Evolutionary conservation across 768 basidiomycete genomes (phyloP).

Genomic region (Mrakia blollopis): DNA sequence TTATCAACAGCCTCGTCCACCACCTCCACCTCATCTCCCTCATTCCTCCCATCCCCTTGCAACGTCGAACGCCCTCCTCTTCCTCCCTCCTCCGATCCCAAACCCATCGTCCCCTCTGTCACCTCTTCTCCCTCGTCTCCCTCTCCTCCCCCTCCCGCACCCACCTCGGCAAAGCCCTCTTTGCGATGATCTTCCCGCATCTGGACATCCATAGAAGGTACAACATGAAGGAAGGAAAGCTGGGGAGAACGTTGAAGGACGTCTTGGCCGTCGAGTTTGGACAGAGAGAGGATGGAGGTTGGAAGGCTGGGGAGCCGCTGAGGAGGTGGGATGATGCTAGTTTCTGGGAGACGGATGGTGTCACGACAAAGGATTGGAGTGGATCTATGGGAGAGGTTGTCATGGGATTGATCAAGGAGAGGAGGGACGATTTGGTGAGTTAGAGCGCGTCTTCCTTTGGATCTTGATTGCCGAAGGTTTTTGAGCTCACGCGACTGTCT

Average conservation of each 20-base stretch:
- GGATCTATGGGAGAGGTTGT: slow-evolving; percentile 73
- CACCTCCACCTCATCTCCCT: not conserved
- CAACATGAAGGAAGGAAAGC: slow-evolving; percentile 24
- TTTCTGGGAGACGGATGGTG: slow-evolving; percentile 37
- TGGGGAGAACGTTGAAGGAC: not conserved
- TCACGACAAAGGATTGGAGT: slow-evolving; percentile 49
- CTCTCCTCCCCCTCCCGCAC: not conserved
- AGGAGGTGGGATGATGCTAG: slow-evolving; percentile 41
- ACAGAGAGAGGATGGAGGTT: not conserved
- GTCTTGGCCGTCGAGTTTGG: slow-evolving; percentile 19
- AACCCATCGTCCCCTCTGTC: not conserved
- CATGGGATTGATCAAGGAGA: slow-evolving; percentile 46
- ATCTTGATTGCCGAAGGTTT: not conserved
- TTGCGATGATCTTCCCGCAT: slow-evolving; percentile 79
- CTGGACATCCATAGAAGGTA: slow-evolving; percentile 67
- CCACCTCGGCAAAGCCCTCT: slow-evolving; percentile 52
- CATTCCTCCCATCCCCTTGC: not conserved
- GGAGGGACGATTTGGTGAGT: slow-evolving; percentile 48
- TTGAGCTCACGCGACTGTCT: not conserved
- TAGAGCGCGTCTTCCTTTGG: not conserved
- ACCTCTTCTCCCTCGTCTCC: slow-evolving; percentile 9
- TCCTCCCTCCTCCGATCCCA: not conserved
- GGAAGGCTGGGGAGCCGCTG: slow-evolving; percentile 59
- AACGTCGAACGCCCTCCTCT: not conserved
- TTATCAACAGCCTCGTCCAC: not conserved